A percentile compares a stretch with the other conserved stretches of the same genome.
These are phyloP conservation scores for Pythium diclinum DNA, from an alignment of 352 stramenopile genomes.

Conservation along the genomic window DNA sequence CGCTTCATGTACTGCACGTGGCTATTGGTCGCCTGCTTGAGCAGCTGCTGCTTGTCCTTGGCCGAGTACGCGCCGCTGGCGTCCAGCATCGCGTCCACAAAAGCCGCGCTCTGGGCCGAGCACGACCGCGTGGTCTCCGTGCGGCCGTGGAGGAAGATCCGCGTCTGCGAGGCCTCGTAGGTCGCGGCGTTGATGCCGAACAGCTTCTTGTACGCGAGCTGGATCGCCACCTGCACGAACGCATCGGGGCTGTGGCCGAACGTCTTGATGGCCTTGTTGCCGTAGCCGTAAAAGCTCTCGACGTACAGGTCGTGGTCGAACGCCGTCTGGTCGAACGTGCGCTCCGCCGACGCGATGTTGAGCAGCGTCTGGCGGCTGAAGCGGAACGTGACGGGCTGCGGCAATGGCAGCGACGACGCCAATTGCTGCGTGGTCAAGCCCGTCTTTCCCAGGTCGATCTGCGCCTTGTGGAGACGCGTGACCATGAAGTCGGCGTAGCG, in stretches of 20 bases:
- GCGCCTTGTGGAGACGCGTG: conserved; percentile 45
- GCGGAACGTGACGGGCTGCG: conserved; percentile 47
- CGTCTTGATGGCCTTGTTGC: conserved; percentile 85
- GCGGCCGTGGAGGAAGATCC: conserved; percentile 93
- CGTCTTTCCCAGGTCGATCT: conserved; percentile 43
- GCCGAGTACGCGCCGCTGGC: conserved; percentile 20
- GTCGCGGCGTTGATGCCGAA: conserved; percentile 70
- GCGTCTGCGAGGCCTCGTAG: conserved; percentile 95
- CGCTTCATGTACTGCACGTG: conserved; percentile 62
- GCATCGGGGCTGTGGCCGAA: conserved; percentile 92
- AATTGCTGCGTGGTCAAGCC: conserved; percentile 44
- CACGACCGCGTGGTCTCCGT: conserved; percentile 91
- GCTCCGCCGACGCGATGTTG: conserved; percentile 51
- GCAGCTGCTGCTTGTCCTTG: conserved; percentile 15
- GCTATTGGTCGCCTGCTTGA: not conserved
- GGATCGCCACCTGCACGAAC: conserved; percentile 95
- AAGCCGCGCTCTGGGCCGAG: conserved; percentile 73
- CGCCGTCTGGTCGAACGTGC: conserved; percentile 60
- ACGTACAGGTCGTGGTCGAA: conserved; percentile 87
- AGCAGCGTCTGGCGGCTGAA: conserved; percentile 48
- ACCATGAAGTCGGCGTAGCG: conserved; percentile 65
- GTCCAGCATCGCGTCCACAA: conserved; percentile 82
- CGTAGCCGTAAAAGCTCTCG: conserved; percentile 87
- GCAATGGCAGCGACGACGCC: conserved; percentile 31
- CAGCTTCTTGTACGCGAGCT: conserved; percentile 88